Percentiles rank a stretch among this genome's conserved stretches.
Conservation (phyloP, 2,329 filamentous ascomycete species). For the Pseudocercospora crystallina region DNA sequence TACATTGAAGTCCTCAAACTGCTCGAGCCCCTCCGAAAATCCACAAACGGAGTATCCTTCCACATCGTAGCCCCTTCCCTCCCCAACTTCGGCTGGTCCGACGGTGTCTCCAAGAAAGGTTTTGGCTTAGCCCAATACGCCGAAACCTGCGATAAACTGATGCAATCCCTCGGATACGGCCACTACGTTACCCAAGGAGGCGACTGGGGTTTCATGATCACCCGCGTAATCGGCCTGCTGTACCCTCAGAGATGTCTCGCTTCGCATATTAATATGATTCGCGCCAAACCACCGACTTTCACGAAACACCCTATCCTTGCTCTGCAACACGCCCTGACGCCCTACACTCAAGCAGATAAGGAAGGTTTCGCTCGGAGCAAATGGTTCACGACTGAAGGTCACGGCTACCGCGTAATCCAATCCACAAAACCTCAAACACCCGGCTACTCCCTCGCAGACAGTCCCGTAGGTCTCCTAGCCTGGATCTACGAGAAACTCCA, state of each 20-base stretch:
- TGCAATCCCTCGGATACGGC: slow-evolving; percentile 60
- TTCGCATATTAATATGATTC: slow-evolving; percentile 42
- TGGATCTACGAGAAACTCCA: slow-evolving; percentile 83
- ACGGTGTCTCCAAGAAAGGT: slow-evolving; percentile 54
- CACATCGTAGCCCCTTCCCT: slow-evolving; percentile 63
- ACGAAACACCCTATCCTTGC: slow-evolving; percentile 58
- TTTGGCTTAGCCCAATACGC: slow-evolving; percentile 55
- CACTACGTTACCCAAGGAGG: slow-evolving; percentile 60
- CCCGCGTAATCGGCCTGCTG: slow-evolving; percentile 58
- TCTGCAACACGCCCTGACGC: slow-evolving; percentile 54
- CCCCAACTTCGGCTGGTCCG: slow-evolving; percentile 64
- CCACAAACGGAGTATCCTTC: slow-evolving; percentile 53
- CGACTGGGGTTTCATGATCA: slow-evolving; percentile 55
- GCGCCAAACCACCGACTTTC: slow-evolving; percentile 52
- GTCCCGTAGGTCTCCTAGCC: slow-evolving; percentile 67
- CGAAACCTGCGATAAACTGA: slow-evolving; percentile 57
- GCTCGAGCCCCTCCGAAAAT: slow-evolving; percentile 47
- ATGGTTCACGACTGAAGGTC: slow-evolving; percentile 60
- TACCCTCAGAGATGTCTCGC: slow-evolving; percentile 60
- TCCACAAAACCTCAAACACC: slow-evolving; percentile 71
- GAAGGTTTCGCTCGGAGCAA: slow-evolving; percentile 52
- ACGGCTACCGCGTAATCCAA: slow-evolving; percentile 61
- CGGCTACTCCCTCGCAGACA: slow-evolving; percentile 67
- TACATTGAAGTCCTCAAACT: slow-evolving; percentile 67
- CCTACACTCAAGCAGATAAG: slow-evolving; percentile 55